phyloP scores from a whole-genome alignment of 2,329 filamentous ascomycete genomes.

The Colletotrichum coccodes region DNA sequence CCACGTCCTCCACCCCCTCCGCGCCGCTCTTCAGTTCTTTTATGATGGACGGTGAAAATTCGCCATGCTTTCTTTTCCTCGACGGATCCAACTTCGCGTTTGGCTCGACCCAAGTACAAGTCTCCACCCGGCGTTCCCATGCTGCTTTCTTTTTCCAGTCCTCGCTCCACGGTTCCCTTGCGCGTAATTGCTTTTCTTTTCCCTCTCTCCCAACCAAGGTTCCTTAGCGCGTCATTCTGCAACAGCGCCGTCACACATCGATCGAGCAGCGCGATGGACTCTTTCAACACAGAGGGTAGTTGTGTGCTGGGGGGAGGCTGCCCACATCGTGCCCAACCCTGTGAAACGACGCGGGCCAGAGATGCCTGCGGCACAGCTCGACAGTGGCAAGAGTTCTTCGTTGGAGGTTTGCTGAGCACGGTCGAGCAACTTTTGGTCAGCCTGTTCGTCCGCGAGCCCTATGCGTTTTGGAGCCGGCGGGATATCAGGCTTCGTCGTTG shows the following conservation, averaged over 20 bases:
- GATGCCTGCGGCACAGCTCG: not conserved
- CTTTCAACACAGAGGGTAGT: not conserved
- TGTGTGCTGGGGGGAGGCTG: not conserved
- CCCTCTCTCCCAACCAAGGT: not conserved
- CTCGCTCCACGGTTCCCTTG: conserved; percentile 12
- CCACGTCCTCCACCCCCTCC: not conserved
- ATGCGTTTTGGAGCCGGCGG: not conserved
- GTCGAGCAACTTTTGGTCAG: not conserved
- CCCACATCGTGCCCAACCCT: not conserved
- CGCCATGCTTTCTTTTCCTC: conserved; percentile 21
- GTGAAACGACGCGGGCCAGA: not conserved
- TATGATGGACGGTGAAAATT: conserved; percentile 1
- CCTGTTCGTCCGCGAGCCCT: not conserved
- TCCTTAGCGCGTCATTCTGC: conserved; percentile 31
- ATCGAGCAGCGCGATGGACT: conserved; percentile 2
- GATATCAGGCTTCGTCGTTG: too few species aligned
- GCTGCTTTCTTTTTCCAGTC: conserved; percentile 17
- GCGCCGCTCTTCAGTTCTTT: not conserved
- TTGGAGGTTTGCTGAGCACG: not conserved
- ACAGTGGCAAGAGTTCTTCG: not conserved
- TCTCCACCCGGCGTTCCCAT: conserved; percentile 9
- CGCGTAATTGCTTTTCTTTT: conserved; percentile 9
- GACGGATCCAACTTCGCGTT: conserved; percentile 1
- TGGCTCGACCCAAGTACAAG: conserved; percentile 3
- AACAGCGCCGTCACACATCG: conserved; percentile 21